Base-by-base conservation (phyloP, 208 protist species). In the Crithidia fasciculata region DNA sequence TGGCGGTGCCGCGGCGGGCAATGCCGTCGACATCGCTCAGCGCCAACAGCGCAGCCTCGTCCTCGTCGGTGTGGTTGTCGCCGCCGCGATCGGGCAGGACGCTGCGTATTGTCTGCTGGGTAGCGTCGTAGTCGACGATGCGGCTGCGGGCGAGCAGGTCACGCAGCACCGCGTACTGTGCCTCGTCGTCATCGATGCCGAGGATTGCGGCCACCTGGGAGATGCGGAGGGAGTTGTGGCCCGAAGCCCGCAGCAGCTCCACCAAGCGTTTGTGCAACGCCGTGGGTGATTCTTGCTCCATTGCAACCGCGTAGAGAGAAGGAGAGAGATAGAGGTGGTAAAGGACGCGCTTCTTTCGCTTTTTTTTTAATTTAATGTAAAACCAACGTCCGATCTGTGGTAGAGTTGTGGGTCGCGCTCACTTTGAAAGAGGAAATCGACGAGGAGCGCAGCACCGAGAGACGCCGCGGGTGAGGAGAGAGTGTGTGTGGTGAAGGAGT, bases 191-290 rank as follows among this genome's bases (percentile, higher is more conserved):
- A 16, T 40, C 13, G 60, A 76, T 69, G 45, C 73, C 87, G 8
- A 92, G 72, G 52, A 92, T 89, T 6, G 75, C 56, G 39, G 82
- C 81, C 18, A 89, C 59, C 54, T 92, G 84, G 16, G 77, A 69
- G 4, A 88, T 69, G 37, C 71, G 74, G 15, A 92, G 65, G 40
- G 78, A 70, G 37, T 58, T 60, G 36, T 67, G 76, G 39, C 72
- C 84, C 41, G 80, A 80, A 5, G 54, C 56, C 10, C 71, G 65
- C 40, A 91, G 37, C 8, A 91, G 69, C 70, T 87, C 81, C 6
- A 82, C 55, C 12, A 88, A 71, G 3, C 75, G 77, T 37, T 74
- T 81, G 12, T 81, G 78, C 44, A 88, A n/a, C 56, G 73, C 74
- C 3, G 68, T 63, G 4, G 72, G 60, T 0, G 62, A 71, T 15